These are phyloP conservation scores for Flaveria robusta DNA, from an alignment of 129 eudicot genomes.

Conservation along the genomic window DNA sequence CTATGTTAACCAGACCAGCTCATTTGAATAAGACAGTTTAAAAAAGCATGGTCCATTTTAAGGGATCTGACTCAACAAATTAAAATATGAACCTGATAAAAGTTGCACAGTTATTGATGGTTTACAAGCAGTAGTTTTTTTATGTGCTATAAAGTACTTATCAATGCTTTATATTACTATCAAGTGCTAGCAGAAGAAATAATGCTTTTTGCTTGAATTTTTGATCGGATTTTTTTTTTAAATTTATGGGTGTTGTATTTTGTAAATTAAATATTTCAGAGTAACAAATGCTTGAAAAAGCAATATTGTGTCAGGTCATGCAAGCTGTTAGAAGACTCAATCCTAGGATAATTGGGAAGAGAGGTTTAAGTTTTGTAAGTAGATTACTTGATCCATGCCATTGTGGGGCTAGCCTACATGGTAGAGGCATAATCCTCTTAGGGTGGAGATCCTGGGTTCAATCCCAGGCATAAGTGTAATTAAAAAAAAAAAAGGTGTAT, in stretches of 20 bases:
- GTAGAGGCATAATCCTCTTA: no score
- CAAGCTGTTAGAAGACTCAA: conserved; percentile 5
- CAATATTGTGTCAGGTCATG: neutral
- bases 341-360: neutral
- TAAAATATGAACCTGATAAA: conserved; percentile 9
- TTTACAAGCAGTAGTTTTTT: no score
- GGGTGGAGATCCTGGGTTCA: no score
- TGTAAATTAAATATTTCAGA: neutral
- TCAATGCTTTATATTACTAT: neutral
- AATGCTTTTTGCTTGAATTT: neutral
- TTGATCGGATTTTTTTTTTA: neutral
- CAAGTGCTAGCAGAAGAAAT: conserved; percentile 5
- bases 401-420: no score
- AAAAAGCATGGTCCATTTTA: neutral
- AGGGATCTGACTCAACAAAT: conserved; percentile 3
- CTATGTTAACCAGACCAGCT: neutral
- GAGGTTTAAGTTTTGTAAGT: neutral
- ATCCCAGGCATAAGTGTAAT: no score
- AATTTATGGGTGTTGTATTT: neutral
- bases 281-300: neutral
- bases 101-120: neutral
- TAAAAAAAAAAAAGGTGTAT: no score
- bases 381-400: neutral
- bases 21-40: neutral
- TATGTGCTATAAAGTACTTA: neutral